These are phyloP conservation scores for Nannochloropsis salina DNA, from an alignment of 108 stramenopile genomes.

Conservation along the genomic window DNA sequence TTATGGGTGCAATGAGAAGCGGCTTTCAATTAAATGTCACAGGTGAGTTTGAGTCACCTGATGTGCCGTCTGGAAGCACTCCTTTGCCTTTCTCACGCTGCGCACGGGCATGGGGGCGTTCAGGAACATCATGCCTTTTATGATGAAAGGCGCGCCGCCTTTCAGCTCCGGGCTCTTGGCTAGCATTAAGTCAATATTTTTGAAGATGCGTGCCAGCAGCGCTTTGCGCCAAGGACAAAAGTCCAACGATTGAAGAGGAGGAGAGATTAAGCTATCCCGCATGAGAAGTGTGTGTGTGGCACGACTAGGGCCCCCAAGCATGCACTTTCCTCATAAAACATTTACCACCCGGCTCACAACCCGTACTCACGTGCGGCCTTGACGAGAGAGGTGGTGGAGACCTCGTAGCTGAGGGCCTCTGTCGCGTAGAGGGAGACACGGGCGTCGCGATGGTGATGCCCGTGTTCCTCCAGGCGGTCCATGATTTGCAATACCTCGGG, in stretches of 20 bases:
- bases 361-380: slow-evolving; percentile 1
- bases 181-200: slow-evolving; percentile 3
- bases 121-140: background rate
- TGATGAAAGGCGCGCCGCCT: background rate
- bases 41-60: background rate
- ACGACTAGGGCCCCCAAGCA: no score
- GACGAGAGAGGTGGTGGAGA: background rate
- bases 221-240: background rate
- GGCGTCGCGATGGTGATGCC: background rate
- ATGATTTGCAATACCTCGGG: slow-evolving; percentile 12
- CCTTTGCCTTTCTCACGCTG: slow-evolving; percentile 1
- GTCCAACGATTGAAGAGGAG: background rate
- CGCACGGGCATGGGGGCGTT: background rate
- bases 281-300: no score
- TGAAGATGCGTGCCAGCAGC: slow-evolving; percentile 10
- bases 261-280: background rate
- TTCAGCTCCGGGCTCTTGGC: background rate
- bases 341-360: background rate
- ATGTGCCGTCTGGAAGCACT: slow-evolving; percentile 17
- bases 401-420: slow-evolving; percentile 3
- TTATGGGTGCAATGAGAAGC: background rate
- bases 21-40: background rate
- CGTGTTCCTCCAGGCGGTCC: background rate
- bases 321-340: no score
- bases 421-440: background rate